These are phyloP conservation scores for Cymbopogon citratus DNA, from an alignment of 176 grass and related monocot genomes.

Conservation along the genomic window DNA sequence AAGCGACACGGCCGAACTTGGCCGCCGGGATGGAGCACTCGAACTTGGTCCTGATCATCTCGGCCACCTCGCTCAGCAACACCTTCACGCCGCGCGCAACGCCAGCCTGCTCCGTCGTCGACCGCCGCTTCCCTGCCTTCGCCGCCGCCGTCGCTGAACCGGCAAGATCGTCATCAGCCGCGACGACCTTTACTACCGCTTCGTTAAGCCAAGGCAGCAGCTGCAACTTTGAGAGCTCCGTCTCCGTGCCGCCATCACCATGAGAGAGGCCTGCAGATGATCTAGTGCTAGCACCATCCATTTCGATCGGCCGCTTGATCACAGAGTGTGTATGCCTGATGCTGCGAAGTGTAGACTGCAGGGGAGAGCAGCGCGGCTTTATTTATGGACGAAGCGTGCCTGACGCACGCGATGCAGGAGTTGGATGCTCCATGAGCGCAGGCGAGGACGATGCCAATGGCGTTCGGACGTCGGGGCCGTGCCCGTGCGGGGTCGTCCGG, in stretches of 20 bases:
- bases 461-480: background rate
- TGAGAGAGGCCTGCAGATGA: background rate
- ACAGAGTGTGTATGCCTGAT: background rate
- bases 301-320: background rate
- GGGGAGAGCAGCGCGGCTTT: background rate
- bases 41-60: background rate
- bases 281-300: background rate
- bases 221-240: background rate
- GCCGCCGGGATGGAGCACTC: constrained; percentile 27
- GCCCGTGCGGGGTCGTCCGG: constrained; percentile 21
- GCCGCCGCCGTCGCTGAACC: no score
- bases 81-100: background rate
- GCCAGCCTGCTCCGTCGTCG: background rate
- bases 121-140: background rate
- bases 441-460: background rate
- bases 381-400: background rate
- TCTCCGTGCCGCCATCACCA: background rate
- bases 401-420: background rate
- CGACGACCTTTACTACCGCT: background rate
- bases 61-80: background rate
- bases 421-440: background rate
- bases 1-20: constrained; percentile 36
- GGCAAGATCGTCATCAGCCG: background rate
- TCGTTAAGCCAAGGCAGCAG: background rate
- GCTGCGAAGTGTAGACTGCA: background rate